Evolutionary conservation across 257 asterid genomes (phyloP), one percentile per base, ranked within the genome.

Genomic region (Nicotiana paniculata): DNA sequence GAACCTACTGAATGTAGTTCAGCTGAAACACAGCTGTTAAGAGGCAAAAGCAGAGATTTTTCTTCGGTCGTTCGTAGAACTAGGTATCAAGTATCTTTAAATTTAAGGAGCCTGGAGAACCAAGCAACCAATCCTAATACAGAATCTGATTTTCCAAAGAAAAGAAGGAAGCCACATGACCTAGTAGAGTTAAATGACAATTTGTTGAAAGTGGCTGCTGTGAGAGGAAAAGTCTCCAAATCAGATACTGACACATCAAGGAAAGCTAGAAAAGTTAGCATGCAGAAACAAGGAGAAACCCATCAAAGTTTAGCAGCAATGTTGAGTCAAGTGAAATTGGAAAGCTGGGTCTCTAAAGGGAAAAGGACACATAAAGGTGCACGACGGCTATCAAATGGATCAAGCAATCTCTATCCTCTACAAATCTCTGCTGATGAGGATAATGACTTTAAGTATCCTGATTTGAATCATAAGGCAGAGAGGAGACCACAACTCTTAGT

Each of bases 341-440:
- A 88, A 67, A 51, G 30, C 8, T 88, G 92, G 96, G 86, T 58
- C 64, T 92, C 95, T 39, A 93, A 85, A 79, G 57, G 90, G 86
- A 91, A 87, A 87, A 90, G 97, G 89, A 80, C 93, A 54, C 88
- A 32, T 78, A 81, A 77, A 79, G 67, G 21, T 35, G 67, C 51
- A 4, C 79, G 84, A 35, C 81, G 24, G 69, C 85, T 26, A 83
- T 86, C 87, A 28, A 57, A 63, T 83, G 80, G 82, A 82, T 80
- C 84, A 70, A 83, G 85, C 77, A 82, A 86, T 13, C 87, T 81
- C 77, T 81, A 80, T 82, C 67, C 86, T 65, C 77, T 85, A 63
- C 64, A 16, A 82, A 59, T 69, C 1, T 61, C 75, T 64, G 75
- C 66, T 46, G 65, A 43, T 77, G 90, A 83, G 85, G 82, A 75